Evolutionary conservation across 2,329 filamentous ascomycete genomes (phyloP).

Genomic region (Leptographium galeiforme): DNA sequence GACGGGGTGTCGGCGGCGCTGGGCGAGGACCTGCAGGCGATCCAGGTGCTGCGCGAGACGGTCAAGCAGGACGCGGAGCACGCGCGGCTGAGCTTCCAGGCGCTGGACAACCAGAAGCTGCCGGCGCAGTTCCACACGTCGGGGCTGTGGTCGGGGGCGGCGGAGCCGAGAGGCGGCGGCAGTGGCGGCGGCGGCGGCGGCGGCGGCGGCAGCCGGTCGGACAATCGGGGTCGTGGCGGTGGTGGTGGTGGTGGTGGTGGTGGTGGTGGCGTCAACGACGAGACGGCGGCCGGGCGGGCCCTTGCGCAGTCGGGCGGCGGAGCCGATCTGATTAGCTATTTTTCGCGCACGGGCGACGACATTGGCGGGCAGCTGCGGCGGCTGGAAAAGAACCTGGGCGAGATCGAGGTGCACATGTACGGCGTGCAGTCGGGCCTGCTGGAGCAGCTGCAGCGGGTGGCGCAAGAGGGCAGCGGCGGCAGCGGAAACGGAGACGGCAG

Average conservation of each 20-base stretch:
- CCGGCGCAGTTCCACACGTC: constrained; percentile 36
- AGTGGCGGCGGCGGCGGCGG: constrained; percentile 9
- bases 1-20: constrained; percentile 28
- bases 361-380: constrained; percentile 43
- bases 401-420: constrained; percentile 53
- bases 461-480: constrained; percentile 9
- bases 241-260: constrained; percentile 19
- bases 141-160: constrained; percentile 28
- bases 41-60: constrained; percentile 26
- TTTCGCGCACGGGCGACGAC: constrained; percentile 48
- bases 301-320: constrained; percentile 34
- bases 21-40: constrained; percentile 25
- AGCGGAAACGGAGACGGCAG: no score
- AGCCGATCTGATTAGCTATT: constrained; percentile 49
- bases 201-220: constrained; percentile 17
- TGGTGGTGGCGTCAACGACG: constrained; percentile 14
- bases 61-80: constrained; percentile 27
- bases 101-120: constrained; percentile 32
- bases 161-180: constrained; percentile 17
- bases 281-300: no score
- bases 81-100: constrained; percentile 29
- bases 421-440: constrained; percentile 47
- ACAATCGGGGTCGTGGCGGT: constrained; percentile 11
- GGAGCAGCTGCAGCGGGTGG: constrained; percentile 42
- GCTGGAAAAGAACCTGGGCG: constrained; percentile 44